Percentiles rank a stretch among this genome's conserved stretches.
Conservation (phyloP, 768 basidiomycete genomes). For the Trametes gibbosa region DNA sequence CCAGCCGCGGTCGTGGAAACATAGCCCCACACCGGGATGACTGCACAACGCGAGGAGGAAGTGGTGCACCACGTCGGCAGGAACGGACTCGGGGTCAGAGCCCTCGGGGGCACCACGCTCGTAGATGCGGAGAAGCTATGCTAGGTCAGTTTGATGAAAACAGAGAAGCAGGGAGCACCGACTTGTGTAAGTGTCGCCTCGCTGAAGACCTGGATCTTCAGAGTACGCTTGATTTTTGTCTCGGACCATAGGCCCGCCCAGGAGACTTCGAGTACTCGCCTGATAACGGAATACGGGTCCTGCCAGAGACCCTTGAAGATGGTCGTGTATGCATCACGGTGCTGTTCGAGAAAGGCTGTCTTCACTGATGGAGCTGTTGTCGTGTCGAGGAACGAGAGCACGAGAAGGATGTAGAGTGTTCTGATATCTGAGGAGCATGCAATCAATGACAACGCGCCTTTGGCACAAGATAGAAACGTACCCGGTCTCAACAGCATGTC, state of each 20-base stretch:
- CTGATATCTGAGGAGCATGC: constrained; percentile 59
- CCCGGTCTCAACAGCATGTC: constrained; percentile 57
- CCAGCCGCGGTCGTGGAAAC: constrained; percentile 90
- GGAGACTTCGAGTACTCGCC: constrained; percentile 65
- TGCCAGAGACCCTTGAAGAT: constrained; percentile 73
- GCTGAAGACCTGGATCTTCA: constrained; percentile 71
- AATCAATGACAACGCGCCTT: background rate
- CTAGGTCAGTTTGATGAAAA: background rate
- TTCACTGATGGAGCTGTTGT: constrained; percentile 53
- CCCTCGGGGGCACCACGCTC: constrained; percentile 53
- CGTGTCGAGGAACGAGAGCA: constrained; percentile 67
- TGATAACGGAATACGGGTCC: constrained; percentile 60
- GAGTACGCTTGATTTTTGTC: constrained; percentile 62
- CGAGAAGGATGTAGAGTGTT: constrained; percentile 67
- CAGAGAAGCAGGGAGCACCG: constrained; percentile 15
- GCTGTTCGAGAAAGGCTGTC: constrained; percentile 65
- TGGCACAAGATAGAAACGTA: constrained; percentile 26
- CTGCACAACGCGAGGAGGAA: constrained; percentile 85
- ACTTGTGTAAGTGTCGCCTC: constrained; percentile 67
- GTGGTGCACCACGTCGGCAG: constrained; percentile 80
- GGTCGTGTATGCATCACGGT: constrained; percentile 57
- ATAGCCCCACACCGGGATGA: constrained; percentile 77
- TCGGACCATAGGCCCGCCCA: constrained; percentile 82
- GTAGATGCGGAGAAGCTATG: constrained; percentile 73
- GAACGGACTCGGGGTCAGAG: constrained; percentile 49